A percentile compares a stretch with the other conserved stretches of the same genome.
Evolutionary conservation across 2,329 filamentous ascomycete species (phyloP).

Genomic region (Cryoendolithus antarcticus): DNA sequence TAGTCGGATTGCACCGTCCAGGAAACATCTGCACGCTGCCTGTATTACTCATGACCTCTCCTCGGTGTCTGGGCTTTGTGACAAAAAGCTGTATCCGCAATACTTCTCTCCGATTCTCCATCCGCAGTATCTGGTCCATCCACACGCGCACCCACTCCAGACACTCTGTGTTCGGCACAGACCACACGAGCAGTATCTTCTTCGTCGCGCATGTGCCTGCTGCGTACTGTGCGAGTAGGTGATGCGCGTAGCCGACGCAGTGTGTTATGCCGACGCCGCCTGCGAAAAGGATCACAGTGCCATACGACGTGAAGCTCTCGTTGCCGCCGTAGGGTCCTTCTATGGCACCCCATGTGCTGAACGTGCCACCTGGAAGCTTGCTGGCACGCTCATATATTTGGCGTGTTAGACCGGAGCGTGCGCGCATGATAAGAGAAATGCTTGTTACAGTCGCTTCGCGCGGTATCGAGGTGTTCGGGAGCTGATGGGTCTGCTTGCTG

Average conservation of each 20-base stretch:
- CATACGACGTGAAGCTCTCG: slow-evolving; percentile 61
- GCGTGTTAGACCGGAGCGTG: slow-evolving; percentile 61
- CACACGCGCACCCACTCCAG: slow-evolving; percentile 52
- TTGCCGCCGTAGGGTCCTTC: slow-evolving; percentile 68
- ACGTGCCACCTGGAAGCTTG: slow-evolving; percentile 46
- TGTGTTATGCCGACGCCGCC: slow-evolving; percentile 74
- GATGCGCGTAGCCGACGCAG: slow-evolving; percentile 61
- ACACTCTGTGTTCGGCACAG: slow-evolving; percentile 58
- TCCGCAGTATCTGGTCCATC: slow-evolving; percentile 53
- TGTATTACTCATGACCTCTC: slow-evolving; percentile 44
- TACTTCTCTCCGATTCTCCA: slow-evolving; percentile 46
- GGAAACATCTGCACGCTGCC: slow-evolving; percentile 50
- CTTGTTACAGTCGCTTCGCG: slow-evolving; percentile 25
- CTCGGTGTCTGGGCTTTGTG: slow-evolving; percentile 43
- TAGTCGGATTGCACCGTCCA: slow-evolving; percentile 43
- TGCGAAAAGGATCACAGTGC: slow-evolving; percentile 66
- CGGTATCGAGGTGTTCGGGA: slow-evolving; percentile 12
- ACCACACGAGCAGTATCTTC: slow-evolving; percentile 65
- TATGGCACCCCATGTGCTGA: slow-evolving; percentile 53
- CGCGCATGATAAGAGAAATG: slow-evolving; percentile 62
- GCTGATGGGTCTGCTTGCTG: slow-evolving; percentile 7
- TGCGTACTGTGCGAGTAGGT: slow-evolving; percentile 56
- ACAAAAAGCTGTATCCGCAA: slow-evolving; percentile 51
- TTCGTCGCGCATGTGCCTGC: slow-evolving; percentile 59
- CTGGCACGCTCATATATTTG: slow-evolving; percentile 56